phyloP scores from a whole-genome alignment of 495 filamentous ascomycete species.

The Talaromyces wortmannii region DNA sequence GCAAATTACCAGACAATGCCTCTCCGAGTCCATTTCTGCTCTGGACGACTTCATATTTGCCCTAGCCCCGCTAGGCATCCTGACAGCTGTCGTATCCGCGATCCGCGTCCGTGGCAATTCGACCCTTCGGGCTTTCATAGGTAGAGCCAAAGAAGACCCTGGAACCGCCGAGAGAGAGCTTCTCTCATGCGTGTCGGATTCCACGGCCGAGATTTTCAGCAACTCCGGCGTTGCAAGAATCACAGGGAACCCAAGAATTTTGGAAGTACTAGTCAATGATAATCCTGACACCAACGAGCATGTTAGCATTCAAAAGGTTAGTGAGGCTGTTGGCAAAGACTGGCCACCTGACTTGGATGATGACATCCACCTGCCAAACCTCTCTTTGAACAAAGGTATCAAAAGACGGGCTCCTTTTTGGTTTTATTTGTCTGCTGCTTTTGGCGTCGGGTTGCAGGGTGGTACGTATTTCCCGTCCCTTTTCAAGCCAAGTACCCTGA shows the following conservation, averaged over 20 bases:
- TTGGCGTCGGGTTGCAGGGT: slow-evolving; percentile 23
- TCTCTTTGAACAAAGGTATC: slow-evolving; percentile 42
- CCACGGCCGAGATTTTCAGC: slow-evolving; percentile 36
- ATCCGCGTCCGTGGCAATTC: slow-evolving; percentile 46
- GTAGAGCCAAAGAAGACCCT: slow-evolving; percentile 37
- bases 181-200: slow-evolving; percentile 33
- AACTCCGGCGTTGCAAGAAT: slow-evolving; percentile 34
- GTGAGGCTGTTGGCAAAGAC: slow-evolving; percentile 1
- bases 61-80: slow-evolving; percentile 45
- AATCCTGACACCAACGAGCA: slow-evolving; percentile 6
- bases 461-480: slow-evolving; percentile 12
- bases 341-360: slow-evolving; percentile 21
- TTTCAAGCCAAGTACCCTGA: background rate
- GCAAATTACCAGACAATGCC: slow-evolving; percentile 49
- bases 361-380: slow-evolving; percentile 23
- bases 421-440: slow-evolving; percentile 25
- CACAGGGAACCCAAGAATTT: slow-evolving; percentile 29
- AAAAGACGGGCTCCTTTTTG: slow-evolving; percentile 18
- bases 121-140: slow-evolving; percentile 46
- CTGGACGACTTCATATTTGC: slow-evolving; percentile 50
- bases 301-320: slow-evolving; percentile 5
- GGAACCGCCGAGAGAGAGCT: slow-evolving; percentile 34
- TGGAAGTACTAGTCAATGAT: slow-evolving; percentile 27
- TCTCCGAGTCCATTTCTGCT: slow-evolving; percentile 42
- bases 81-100: slow-evolving; percentile 45